Conservation (phyloP, 495 filamentous ascomycete genomes). For the Pyrenopolyporus hunteri region DNA sequence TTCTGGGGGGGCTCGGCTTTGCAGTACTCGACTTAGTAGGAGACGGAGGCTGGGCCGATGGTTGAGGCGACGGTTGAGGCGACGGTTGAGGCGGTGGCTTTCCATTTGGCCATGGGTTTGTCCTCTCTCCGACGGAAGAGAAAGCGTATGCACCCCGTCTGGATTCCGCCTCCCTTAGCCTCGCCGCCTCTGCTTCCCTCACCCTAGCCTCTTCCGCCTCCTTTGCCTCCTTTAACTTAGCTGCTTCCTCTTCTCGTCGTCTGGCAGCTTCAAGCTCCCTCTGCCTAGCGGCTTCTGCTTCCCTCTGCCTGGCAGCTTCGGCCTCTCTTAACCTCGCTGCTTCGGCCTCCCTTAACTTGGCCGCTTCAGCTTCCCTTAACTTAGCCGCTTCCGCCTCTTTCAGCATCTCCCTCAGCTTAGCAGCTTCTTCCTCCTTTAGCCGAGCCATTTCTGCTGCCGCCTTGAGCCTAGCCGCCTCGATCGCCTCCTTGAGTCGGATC, state of each 20-base stretch:
- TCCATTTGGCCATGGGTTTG: conserved; percentile 61
- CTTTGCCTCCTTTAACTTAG: conserved; percentile 28
- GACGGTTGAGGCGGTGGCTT: conserved; percentile 46
- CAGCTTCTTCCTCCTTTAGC: background rate
- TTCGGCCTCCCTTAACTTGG: conserved; percentile 18
- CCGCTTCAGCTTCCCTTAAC: conserved; percentile 39
- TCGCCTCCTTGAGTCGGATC: background rate
- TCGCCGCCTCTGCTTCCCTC: conserved; percentile 39
- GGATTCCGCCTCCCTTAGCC: conserved; percentile 21
- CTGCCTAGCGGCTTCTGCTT: conserved; percentile 36
- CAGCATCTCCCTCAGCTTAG: conserved; percentile 16
- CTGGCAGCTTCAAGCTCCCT: conserved; percentile 36
- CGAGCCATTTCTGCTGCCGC: background rate
- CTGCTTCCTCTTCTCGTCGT: conserved; percentile 34
- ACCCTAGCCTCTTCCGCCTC: conserved; percentile 40
- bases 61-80: conserved; percentile 41
- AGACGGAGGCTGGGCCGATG: background rate
- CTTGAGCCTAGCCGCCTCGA: background rate
- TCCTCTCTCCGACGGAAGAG: conserved; percentile 62
- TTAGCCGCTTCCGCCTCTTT: conserved; percentile 44
- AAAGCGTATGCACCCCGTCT: conserved; percentile 54
- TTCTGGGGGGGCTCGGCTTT: conserved; percentile 27
- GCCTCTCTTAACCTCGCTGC: conserved; percentile 38
- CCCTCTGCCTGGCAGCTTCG: conserved; percentile 37
- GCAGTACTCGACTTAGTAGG: background rate